Percentiles rank a stretch among this genome's conserved stretches.
phyloP scores from a whole-genome alignment of 805 yeast species.

The Starmerella sirachaensis region DNA sequence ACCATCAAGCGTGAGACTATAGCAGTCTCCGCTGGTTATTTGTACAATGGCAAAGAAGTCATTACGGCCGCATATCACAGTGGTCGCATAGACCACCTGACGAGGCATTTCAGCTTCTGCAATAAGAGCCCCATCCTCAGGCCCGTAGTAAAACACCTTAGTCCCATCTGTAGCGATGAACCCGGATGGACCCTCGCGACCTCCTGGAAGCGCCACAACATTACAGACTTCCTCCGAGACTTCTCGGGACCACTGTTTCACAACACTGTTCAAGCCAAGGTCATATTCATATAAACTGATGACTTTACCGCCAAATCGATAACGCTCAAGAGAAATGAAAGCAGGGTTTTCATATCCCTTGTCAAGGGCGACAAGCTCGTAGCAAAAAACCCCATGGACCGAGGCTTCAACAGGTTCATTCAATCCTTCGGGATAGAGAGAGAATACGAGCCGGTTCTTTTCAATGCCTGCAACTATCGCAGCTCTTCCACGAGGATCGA shows the following conservation, averaged over 20 bases:
- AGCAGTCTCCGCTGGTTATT: constrained; percentile 58
- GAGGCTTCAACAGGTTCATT: not conserved
- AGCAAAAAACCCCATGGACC: constrained; percentile 33
- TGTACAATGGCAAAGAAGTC: constrained; percentile 61
- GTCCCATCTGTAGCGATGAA: constrained; percentile 51
- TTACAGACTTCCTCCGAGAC: constrained; percentile 37
- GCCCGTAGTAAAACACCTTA: constrained; percentile 35
- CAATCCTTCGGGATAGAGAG: constrained; percentile 1
- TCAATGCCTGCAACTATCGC: constrained; percentile 33
- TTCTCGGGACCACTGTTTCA: constrained; percentile 37
- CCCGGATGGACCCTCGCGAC: constrained; percentile 59
- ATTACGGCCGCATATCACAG: constrained; percentile 24
- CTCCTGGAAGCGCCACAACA: constrained; percentile 61
- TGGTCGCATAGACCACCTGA: constrained; percentile 42
- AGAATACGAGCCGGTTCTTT: not conserved
- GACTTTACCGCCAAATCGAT: constrained; percentile 28
- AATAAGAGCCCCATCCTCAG: constrained; percentile 11
- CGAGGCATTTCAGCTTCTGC: not conserved
- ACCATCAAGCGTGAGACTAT: constrained; percentile 43
- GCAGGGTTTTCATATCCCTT: constrained; percentile 72
- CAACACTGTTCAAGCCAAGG: constrained; percentile 68
- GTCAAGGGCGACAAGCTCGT: constrained; percentile 49
- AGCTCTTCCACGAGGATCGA: constrained; percentile 47
- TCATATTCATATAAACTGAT: constrained; percentile 72
- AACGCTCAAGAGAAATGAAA: constrained; percentile 69